Evolutionary conservation across 2,329 filamentous ascomycete genomes (phyloP).

Genomic region (Chaetomium globosum): DNA sequence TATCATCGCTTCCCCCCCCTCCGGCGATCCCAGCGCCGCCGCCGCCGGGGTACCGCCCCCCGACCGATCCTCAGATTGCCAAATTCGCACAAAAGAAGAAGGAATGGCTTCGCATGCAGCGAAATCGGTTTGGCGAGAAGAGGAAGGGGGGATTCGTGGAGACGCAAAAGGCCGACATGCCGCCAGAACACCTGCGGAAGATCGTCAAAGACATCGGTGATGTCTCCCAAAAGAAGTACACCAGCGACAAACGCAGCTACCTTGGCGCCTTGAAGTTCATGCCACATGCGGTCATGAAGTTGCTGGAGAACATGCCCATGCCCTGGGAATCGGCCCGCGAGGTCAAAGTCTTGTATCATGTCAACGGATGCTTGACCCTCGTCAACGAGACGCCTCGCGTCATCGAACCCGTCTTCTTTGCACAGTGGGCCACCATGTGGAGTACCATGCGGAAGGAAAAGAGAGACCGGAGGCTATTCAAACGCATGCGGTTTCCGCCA

Average conservation of each 20-base stretch:
- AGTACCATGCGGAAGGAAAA: conserved; percentile 97
- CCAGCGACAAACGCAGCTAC: conserved; percentile 96
- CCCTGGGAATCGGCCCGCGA: conserved; percentile 96
- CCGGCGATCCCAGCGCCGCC: conserved; percentile 67
- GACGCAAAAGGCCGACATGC: conserved; percentile 98
- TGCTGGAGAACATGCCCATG: conserved; percentile 99
- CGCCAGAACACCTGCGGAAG: conserved; percentile 95
- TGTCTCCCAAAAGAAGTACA: conserved; percentile 99
- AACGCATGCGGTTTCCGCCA: conserved; percentile 97
- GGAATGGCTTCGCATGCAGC: conserved; percentile 91
- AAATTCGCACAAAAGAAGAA: conserved; percentile 99
- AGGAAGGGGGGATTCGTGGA: conserved; percentile 94
- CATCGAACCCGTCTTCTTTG: conserved; percentile 96
- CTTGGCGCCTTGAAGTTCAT: conserved; percentile 97
- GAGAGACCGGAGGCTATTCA: conserved; percentile 92
- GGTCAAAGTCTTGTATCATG: conserved; percentile 97
- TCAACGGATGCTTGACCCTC: conserved; percentile 93
- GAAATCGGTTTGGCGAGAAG: conserved; percentile 95
- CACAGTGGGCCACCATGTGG: conserved; percentile 99
- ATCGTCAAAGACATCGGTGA: conserved; percentile 98
- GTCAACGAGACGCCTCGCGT: conserved; percentile 97
- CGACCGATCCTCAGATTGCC: conserved; percentile 78
- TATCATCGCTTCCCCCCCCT: conserved; percentile 56
- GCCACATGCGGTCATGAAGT: conserved; percentile 96
- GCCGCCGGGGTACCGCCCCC: conserved; percentile 81